Percentiles rank a stretch among this genome's conserved stretches.
These are phyloP conservation scores for Leccinum pachyderme DNA, from an alignment of 1,284 basidiomycete genomes.

Conservation along the genomic window DNA sequence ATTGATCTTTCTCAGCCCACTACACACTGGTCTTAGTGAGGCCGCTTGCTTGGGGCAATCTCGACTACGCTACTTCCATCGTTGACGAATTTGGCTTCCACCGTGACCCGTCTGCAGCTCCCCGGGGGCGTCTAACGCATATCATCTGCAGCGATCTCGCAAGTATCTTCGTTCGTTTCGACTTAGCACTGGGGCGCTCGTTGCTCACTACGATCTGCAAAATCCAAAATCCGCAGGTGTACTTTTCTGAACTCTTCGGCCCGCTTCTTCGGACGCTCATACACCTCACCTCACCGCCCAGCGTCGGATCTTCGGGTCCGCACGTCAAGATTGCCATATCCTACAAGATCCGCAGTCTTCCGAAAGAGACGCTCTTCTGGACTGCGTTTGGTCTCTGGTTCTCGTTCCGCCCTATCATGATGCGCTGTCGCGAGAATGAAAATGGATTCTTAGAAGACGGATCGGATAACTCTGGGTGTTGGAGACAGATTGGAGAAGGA, in stretches of 20 bases:
- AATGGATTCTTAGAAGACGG: conserved; percentile 5
- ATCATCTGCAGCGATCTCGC: conserved; percentile 77
- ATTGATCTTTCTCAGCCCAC: neutral
- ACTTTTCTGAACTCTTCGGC: conserved; percentile 71
- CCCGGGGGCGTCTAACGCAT: conserved; percentile 45
- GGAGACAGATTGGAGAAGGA: conserved; percentile 42
- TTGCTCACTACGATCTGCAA: neutral
- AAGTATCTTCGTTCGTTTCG: conserved; percentile 26
- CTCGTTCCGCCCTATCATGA: conserved; percentile 60
- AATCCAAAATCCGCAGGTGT: conserved; percentile 46
- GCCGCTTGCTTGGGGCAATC: conserved; percentile 68
- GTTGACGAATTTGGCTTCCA: conserved; percentile 38
- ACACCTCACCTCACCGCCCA: conserved; percentile 57
- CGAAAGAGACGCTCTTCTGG: conserved; percentile 82
- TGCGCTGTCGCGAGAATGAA: conserved; percentile 12
- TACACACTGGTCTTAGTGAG: conserved; percentile 36
- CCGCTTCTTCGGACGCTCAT: conserved; percentile 69
- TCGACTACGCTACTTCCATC: conserved; percentile 39
- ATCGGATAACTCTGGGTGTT: conserved; percentile 16
- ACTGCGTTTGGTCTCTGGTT: conserved; percentile 82
- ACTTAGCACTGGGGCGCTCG: neutral
- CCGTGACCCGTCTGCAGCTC: conserved; percentile 1
- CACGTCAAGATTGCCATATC: conserved; percentile 51
- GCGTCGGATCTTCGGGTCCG: conserved; percentile 16
- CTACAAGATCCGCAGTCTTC: conserved; percentile 76